These are phyloP conservation scores for Tubosaeta brunneosetosa DNA, from an alignment of 768 basidiomycete genomes.

Conservation along the genomic window DNA sequence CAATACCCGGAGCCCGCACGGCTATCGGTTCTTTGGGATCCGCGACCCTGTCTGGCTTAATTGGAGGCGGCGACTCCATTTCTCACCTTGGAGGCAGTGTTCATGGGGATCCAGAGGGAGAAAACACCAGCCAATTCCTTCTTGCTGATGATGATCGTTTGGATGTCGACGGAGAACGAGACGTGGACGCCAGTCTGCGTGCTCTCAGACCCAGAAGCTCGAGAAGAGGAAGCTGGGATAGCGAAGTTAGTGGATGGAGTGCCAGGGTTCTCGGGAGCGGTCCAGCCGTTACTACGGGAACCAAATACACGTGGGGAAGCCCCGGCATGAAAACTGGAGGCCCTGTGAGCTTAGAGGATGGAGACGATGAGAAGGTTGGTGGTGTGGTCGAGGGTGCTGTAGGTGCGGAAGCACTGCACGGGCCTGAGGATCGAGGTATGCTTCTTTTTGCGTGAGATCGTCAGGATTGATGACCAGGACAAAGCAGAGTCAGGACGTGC, in stretches of 20 bases:
- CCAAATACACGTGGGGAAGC: conserved; percentile 56
- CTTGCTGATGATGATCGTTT: conserved; percentile 63
- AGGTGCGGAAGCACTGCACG: conserved; percentile 6
- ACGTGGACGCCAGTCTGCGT: conserved; percentile 82
- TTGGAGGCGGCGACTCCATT: conserved; percentile 52
- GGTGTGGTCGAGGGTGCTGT: conserved; percentile 17
- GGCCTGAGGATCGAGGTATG: conserved; percentile 6
- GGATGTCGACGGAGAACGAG: conserved; percentile 47
- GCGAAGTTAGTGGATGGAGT: conserved; percentile 85
- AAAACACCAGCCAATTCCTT: conserved; percentile 64
- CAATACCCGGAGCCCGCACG: conserved; percentile 53
- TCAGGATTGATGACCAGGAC: conserved; percentile 4
- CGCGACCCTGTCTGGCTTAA: conserved; percentile 45
- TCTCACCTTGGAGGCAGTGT: conserved; percentile 70
- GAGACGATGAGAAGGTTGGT: conserved; percentile 30
- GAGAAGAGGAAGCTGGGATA: conserved; percentile 87
- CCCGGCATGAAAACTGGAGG: conserved; percentile 57
- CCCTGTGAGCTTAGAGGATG: conserved; percentile 45
- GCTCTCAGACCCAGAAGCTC: conserved; percentile 87
- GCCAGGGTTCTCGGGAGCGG: conserved; percentile 53
- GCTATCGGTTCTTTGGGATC: conserved; percentile 43
- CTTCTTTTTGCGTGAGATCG: not conserved
- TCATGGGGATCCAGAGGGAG: conserved; percentile 46
- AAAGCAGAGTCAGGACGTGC: conserved; percentile 1
- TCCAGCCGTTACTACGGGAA: conserved; percentile 43